Evolutionary conservation across 176 grass and related monocot species (phyloP).

Genomic region (Musa troglodytarum): DNA sequence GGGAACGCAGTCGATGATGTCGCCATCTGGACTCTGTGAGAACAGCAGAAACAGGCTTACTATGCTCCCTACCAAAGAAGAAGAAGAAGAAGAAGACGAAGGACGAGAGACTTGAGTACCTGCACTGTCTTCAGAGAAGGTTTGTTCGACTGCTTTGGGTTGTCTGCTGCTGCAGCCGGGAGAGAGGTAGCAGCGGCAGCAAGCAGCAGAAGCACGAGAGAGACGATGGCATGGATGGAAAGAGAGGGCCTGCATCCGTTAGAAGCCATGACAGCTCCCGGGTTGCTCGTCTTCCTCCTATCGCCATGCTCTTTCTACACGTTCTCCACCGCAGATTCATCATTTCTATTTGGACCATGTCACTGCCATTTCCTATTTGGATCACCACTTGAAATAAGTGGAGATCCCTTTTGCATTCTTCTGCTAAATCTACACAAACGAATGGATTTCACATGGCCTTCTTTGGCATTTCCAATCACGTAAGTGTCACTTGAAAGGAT

Average conservation of each 20-base stretch:
- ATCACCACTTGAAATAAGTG: too few species aligned
- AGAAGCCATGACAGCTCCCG: not conserved
- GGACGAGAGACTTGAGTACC: not conserved
- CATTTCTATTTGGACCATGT: too few species aligned
- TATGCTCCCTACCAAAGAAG: not conserved
- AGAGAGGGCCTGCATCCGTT: not conserved
- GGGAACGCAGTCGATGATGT: conserved; percentile 1
- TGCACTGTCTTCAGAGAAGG: conserved; percentile 7
- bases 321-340: too few species aligned
- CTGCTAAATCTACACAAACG: too few species aligned
- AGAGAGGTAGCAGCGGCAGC: too few species aligned
- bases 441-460: too few species aligned
- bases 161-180: conserved; percentile 3
- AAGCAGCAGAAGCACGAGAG: not conserved
- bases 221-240: not conserved
- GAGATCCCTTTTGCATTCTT: too few species aligned
- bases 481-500: too few species aligned
- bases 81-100: too few species aligned
- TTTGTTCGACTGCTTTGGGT: not conserved
- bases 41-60: not conserved
- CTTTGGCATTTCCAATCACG: too few species aligned
- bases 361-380: too few species aligned
- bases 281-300: not conserved
- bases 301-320: too few species aligned
- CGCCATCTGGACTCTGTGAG: conserved; percentile 13